Percentiles rank a stretch among this genome's conserved stretches.
Evolutionary conservation across 2,329 filamentous ascomycete species (phyloP).

Genomic region (Stagonosporopsis rhizophila): DNA sequence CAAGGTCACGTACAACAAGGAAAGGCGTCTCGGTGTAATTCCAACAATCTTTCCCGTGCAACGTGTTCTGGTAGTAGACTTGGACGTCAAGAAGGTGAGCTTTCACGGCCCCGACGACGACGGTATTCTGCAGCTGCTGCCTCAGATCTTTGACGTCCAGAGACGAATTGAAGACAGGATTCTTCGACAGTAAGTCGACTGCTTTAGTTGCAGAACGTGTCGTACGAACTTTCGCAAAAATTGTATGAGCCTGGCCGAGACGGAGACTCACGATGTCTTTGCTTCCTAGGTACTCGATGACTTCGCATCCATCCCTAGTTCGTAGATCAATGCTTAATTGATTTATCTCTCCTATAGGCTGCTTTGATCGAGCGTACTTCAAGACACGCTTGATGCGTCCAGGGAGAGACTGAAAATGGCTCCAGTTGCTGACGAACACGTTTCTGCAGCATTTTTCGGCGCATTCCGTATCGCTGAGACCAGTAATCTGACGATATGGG

Average conservation of each 20-base stretch:
- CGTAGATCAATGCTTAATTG: constrained; percentile 32
- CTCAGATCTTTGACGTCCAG: constrained; percentile 29
- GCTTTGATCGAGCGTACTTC: constrained; percentile 33
- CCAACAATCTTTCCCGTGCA: constrained; percentile 31
- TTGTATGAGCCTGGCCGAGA: constrained; percentile 37
- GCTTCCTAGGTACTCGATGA: constrained; percentile 27
- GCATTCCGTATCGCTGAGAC: constrained; percentile 24
- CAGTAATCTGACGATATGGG: constrained; percentile 27
- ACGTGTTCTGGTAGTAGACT: constrained; percentile 29
- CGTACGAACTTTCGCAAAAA: constrained; percentile 34
- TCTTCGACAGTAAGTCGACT: constrained; percentile 25
- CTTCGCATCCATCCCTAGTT: constrained; percentile 34
- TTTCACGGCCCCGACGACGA: constrained; percentile 27
- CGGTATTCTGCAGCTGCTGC: constrained; percentile 30
- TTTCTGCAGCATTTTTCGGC: constrained; percentile 34
- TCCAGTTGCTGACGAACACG: constrained; percentile 36
- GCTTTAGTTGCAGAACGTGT: constrained; percentile 21
- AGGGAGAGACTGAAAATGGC: constrained; percentile 31
- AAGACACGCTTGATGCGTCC: constrained; percentile 35
- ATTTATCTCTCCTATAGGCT: constrained; percentile 31
- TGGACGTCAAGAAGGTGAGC: constrained; percentile 37
- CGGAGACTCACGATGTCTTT: constrained; percentile 29
- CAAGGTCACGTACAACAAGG: constrained; percentile 30
- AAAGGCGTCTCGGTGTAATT: constrained; percentile 35
- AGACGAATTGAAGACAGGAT: constrained; percentile 34